These are phyloP conservation scores for Volvox reticuliferus DNA, from an alignment of 139 green algal species.

Conservation along the genomic window DNA sequence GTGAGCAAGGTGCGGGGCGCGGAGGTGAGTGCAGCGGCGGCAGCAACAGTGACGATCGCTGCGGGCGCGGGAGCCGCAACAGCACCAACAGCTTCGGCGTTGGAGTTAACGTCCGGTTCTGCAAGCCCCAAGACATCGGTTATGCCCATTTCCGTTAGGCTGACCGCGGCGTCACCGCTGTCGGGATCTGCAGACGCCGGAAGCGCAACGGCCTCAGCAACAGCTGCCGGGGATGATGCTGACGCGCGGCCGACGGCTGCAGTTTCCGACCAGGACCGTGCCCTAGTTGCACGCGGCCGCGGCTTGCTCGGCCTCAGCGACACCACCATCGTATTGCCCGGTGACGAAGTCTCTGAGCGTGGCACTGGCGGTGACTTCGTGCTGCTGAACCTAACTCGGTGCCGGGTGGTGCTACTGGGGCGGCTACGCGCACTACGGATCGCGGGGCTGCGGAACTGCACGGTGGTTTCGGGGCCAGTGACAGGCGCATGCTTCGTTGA, in stretches of 20 bases:
- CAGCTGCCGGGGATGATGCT: not conserved
- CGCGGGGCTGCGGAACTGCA: conserved; percentile 62
- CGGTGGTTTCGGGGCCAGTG: conserved; percentile 72
- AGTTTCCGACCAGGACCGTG: conserved; percentile 46
- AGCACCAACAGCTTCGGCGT: not conserved
- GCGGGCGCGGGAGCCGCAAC: not conserved
- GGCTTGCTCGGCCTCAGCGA: conserved; percentile 48
- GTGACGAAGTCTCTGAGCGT: conserved; percentile 33
- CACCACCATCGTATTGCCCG: not conserved
- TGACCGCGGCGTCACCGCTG: too few species aligned
- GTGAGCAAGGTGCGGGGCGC: conserved; percentile 45
- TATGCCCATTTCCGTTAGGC: too few species aligned
- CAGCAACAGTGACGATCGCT: not conserved
- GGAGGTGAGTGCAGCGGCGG: conserved; percentile 23
- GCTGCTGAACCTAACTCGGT: conserved; percentile 66
- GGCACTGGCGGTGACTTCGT: conserved; percentile 52
- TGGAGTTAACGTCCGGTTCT: too few species aligned
- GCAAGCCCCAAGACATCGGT: too few species aligned
- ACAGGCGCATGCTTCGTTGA: conserved; percentile 72
- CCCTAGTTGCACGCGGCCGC: conserved; percentile 51
- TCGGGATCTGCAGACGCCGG: too few species aligned
- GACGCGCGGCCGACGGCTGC: not conserved
- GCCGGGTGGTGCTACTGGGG: conserved; percentile 71
- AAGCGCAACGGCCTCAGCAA: not conserved
- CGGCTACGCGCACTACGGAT: conserved; percentile 70